phyloP scores from a whole-genome alignment of 345 rosid genomes.

The Combretum micranthum region DNA sequence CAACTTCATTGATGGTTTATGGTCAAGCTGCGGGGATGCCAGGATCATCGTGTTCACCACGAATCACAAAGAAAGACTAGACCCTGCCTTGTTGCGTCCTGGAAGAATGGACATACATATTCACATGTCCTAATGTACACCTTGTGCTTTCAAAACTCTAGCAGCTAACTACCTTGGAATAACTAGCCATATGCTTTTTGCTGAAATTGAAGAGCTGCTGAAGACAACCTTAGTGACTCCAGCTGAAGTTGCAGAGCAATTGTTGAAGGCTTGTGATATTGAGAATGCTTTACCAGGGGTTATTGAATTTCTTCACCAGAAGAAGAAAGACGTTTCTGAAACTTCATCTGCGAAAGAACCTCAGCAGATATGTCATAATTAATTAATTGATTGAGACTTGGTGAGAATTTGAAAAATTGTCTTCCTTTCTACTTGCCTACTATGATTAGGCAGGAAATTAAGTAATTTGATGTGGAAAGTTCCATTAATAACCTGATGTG shows the following conservation, averaged over 20 bases:
- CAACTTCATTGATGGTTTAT: constrained; percentile 43
- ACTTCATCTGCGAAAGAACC: no score
- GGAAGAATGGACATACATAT: constrained; percentile 56
- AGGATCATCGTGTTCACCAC: constrained; percentile 46
- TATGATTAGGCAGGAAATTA: no score
- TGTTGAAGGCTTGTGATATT: constrained; percentile 29
- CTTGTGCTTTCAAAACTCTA: constrained; percentile 22
- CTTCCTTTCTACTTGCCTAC: no score
- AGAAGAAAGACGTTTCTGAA: constrained; percentile 15
- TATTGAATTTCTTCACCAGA: constrained; percentile 19
- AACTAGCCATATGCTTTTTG: constrained; percentile 18
- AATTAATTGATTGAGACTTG: no score
- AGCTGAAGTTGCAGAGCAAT: constrained; percentile 48
- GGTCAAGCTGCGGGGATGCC: constrained; percentile 49
- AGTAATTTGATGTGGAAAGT: no score
- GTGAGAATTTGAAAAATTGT: no score
- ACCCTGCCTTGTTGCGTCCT: constrained; percentile 37
- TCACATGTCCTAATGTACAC: constrained; percentile 43
- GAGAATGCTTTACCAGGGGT: constrained; percentile 17
- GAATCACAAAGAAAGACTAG: constrained; percentile 38
- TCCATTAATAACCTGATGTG: no score
- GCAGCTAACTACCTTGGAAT: constrained; percentile 35
- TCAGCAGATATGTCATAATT: no score
- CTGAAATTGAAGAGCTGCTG: constrained; percentile 27
- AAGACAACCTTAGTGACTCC: constrained; percentile 29